A percentile compares a stretch with the other conserved stretches of the same genome.
Conservation (phyloP, 306 rosid genomes). For the Cicer pinnatifidum region DNA sequence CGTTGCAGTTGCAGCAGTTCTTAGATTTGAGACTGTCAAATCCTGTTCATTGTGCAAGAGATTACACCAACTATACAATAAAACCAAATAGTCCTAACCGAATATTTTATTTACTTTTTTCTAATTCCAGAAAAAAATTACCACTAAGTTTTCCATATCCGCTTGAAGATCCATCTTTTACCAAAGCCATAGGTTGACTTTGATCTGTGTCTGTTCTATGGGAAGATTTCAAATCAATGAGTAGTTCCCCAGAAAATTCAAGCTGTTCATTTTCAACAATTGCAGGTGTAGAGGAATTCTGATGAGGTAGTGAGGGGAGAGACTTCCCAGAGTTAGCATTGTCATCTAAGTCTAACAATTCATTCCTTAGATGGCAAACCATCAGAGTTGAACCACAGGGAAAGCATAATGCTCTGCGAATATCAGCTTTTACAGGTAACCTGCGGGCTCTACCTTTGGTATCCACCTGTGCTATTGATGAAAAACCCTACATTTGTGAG, state of each 20-base stretch:
- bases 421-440: conserved; percentile 75
- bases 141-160: conserved; percentile 50
- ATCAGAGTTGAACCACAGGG: conserved; percentile 94
- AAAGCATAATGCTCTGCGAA: conserved; percentile 80
- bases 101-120: background rate
- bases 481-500: conserved; percentile 64
- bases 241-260: conserved; percentile 42
- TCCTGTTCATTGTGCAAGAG: conserved; percentile 43
- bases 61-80: conserved; percentile 3
- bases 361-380: conserved; percentile 70
- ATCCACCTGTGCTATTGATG: conserved; percentile 79
- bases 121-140: conserved; percentile 30
- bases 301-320: conserved; percentile 53
- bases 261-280: conserved; percentile 45
- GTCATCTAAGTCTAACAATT: conserved; percentile 45
- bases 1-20: conserved; percentile 33
- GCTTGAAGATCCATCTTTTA: conserved; percentile 45
- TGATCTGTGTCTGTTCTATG: conserved; percentile 35
- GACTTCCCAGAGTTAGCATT: conserved; percentile 49
- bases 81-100: conserved; percentile 31
- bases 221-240: conserved; percentile 43
- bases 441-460: conserved; percentile 70
- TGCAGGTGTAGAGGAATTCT: conserved; percentile 43
- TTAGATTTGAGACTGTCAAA: conserved; percentile 42
- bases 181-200: conserved; percentile 45